phyloP scores from a whole-genome alignment of 306 rosid genomes.

The Casuarina glauca region DNA sequence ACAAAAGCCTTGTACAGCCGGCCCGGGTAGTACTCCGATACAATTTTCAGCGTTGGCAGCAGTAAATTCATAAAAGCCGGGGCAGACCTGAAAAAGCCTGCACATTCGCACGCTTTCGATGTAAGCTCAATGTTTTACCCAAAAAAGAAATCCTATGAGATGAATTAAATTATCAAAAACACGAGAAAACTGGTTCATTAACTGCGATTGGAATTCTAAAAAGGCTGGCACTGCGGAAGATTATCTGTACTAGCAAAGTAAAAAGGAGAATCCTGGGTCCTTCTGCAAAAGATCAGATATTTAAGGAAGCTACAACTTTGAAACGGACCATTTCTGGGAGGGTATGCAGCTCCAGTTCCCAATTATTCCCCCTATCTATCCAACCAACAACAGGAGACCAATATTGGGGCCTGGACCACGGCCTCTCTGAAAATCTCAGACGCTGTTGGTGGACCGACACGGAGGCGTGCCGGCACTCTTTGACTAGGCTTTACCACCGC shows the following conservation, averaged over 20 bases:
- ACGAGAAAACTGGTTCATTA: not conserved
- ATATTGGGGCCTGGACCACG: conserved; percentile 31
- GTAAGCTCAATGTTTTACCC: not conserved
- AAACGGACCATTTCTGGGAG: conserved; percentile 47
- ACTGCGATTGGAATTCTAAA: not conserved
- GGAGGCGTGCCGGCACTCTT: conserved; percentile 27
- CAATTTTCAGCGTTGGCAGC: conserved; percentile 68
- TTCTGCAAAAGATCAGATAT: conserved; percentile 32
- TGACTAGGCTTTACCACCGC: conserved; percentile 4
- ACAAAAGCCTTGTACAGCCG: conserved; percentile 70
- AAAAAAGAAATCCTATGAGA: not conserved
- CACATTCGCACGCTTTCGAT: conserved; percentile 20
- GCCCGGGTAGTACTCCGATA: conserved; percentile 78
- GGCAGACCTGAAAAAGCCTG: conserved; percentile 94
- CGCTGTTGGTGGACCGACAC: conserved; percentile 42
- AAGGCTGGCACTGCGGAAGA: conserved; percentile 5
- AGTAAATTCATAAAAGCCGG: conserved; percentile 81
- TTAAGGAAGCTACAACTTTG: conserved; percentile 52
- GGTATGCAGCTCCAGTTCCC: conserved; percentile 63
- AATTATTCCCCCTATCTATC: conserved; percentile 45
- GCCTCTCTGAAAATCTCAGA: conserved; percentile 44
- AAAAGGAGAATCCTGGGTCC: conserved; percentile 50
- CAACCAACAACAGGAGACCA: conserved; percentile 12
- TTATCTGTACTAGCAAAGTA: conserved; percentile 22
- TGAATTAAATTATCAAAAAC: not conserved